Conservation (phyloP, 768 basidiomycete species). For the Suillus subaureus region DNA sequence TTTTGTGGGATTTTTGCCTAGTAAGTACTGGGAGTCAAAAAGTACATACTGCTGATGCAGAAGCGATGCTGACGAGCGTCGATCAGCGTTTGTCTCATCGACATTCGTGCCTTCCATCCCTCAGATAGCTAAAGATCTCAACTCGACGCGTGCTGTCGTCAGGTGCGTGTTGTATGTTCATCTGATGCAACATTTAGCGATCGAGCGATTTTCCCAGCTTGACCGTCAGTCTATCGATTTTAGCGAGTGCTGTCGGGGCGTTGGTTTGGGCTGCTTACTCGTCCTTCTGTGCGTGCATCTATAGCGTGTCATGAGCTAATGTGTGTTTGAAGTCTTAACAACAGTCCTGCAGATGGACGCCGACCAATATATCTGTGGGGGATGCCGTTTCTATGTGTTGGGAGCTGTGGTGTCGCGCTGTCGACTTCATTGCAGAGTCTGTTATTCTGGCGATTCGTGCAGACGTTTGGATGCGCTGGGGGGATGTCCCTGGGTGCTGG, state of each 20-base stretch:
- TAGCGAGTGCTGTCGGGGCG: conserved; percentile 45
- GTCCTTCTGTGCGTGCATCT: conserved; percentile 46
- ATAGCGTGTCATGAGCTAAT: background rate
- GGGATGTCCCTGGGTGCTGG: conserved; percentile 56
- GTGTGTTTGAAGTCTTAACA: too few species aligned
- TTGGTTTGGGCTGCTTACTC: conserved; percentile 55
- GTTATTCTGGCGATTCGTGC: conserved; percentile 63
- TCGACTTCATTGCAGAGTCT: conserved; percentile 47
- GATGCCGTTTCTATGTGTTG: conserved; percentile 59
- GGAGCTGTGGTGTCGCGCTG: conserved; percentile 59
- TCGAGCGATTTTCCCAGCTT: conserved; percentile 32
- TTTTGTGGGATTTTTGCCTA: conserved; percentile 56
- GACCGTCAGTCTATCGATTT: conserved; percentile 52
- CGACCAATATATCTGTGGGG: conserved; percentile 60
- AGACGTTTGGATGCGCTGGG: conserved; percentile 64
- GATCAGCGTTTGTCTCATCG: conserved; percentile 61
- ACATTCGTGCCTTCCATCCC: conserved; percentile 73
- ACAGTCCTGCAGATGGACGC: conserved; percentile 57
- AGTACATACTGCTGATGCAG: background rate
- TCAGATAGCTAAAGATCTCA: conserved; percentile 61
- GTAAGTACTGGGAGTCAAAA: conserved; percentile 38
- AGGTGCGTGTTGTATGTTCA: conserved; percentile 39
- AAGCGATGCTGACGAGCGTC: background rate
- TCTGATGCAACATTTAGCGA: background rate
- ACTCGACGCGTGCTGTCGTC: conserved; percentile 55